phyloP scores from a whole-genome alignment of 352 stramenopile genomes.

The Elongisporangium anandrum region DNA sequence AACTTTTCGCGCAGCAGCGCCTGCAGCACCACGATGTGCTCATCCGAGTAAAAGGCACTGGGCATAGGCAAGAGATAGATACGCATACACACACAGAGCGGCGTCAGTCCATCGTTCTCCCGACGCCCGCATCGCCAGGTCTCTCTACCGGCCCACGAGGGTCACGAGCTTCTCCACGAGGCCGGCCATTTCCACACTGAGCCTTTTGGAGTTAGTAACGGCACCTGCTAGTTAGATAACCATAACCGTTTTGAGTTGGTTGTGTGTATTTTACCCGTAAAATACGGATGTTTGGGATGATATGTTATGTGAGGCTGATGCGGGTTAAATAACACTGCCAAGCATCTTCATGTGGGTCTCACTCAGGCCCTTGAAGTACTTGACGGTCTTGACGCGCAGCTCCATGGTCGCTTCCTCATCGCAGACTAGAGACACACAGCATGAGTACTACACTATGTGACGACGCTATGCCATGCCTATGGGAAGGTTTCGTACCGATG shows the following conservation, averaged over 20 bases:
- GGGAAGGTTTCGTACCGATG: conserved; percentile 41
- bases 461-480: too few relatives aligned
- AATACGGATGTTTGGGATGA: background rate
- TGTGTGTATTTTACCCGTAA: background rate
- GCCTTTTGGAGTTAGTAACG: background rate
- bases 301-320: too few relatives aligned
- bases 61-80: background rate
- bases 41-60: conserved; percentile 87
- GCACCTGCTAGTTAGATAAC: background rate
- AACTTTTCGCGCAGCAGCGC: conserved; percentile 86
- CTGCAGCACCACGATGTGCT: conserved; percentile 83
- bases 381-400: conserved; percentile 88
- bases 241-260: background rate
- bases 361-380: conserved; percentile 87
- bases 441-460: background rate
- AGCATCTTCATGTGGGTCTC: conserved; percentile 47
- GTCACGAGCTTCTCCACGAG: conserved; percentile 87
- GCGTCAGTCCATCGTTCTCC: background rate
- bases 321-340: too few relatives aligned
- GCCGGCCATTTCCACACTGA: conserved; percentile 46
- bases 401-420: conserved; percentile 88
- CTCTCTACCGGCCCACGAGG: conserved; percentile 64
- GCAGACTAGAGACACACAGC: conserved; percentile 40
- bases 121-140: background rate
- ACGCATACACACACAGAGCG: background rate